These are phyloP conservation scores for Corylus heterophylla DNA, from an alignment of 306 rosid species.

Conservation along the genomic window DNA sequence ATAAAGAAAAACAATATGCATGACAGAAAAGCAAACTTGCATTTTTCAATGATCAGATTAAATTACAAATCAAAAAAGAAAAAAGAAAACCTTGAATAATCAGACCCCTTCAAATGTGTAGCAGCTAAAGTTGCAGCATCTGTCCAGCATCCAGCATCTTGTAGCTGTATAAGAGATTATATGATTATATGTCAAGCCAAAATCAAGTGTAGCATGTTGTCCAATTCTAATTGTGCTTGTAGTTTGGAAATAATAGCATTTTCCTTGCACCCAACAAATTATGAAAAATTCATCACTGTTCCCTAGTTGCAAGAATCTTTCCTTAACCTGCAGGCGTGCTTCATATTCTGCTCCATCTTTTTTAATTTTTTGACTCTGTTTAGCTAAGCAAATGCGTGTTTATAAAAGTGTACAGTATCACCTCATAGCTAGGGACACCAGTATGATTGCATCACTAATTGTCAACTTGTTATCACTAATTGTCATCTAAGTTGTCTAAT, in stretches of 20 bases:
- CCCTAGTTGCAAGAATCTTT: neutral
- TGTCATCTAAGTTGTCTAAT: neutral
- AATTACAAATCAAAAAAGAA: constrained; percentile 12
- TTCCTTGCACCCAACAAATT: neutral
- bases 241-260: neutral
- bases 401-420: neutral
- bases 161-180: constrained; percentile 69
- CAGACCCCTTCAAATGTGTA: constrained; percentile 85
- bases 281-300: neutral
- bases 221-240: neutral
- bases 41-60: neutral
- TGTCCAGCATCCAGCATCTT: constrained; percentile 98
- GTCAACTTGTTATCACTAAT: neutral
- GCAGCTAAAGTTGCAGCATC: constrained; percentile 99
- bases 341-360: neutral
- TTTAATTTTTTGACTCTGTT: neutral
- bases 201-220: constrained; percentile 21
- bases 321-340: neutral
- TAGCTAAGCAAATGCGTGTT: neutral
- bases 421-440: neutral
- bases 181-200: constrained; percentile 28
- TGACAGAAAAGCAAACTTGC: neutral
- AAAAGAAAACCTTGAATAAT: constrained; percentile 80
- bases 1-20: neutral
- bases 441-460: neutral